Evolutionary conservation across 352 stramenopile genomes (phyloP), one percentile per base, ranked within the genome.

Genomic region (Globisporangium alternatum): DNA sequence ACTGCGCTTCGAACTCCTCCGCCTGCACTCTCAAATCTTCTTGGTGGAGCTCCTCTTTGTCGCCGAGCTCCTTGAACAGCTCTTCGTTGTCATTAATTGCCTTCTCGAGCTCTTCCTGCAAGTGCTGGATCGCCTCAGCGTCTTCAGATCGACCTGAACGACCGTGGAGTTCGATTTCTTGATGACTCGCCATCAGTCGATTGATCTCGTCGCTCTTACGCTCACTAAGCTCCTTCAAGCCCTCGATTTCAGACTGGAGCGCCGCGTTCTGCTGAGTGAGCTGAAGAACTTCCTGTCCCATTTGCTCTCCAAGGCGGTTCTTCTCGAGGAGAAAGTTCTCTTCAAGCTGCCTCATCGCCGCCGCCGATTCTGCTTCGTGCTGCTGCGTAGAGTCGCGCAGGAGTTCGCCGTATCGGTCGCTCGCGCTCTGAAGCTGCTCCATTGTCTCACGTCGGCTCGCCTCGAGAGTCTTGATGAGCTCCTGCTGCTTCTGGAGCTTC

Each of bases 201-300:
- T 63, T 66, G 39, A 91, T 76, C 56, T 92, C 78, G 2, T 71
- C 72, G 58, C 69, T 84, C 62, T 90, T 83, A 52, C 78, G 76
- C 47, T 72, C 66, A 39, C 69, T 88, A 2, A 80, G 66, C 19
- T 81, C 73, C 53, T 84, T 77, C 10, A 89, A 44, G 12, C 66
- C 78, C n/a, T 86, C 67, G 15, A 85, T 65, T 37, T 81, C 74
- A 9, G 70, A 58, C 19, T 71, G 63, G 5, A 93, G 60, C 37
- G 88, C 71, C 10, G 53, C 58, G 37, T 76, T 80, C 21, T 81
- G 70, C n/a, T 76, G 60, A 31, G 77, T 74, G 41, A 84, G 68
- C 56, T 74, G 67, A 30, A 55, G 56, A 15, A 80, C 55, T 41
- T 85, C 66, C 2, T 72, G 68, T 8, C 73, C 64, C 55, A 83